These are phyloP conservation scores for Aspergillus tanneri DNA, from an alignment of 2,329 filamentous ascomycete species.

Conservation along the genomic window DNA sequence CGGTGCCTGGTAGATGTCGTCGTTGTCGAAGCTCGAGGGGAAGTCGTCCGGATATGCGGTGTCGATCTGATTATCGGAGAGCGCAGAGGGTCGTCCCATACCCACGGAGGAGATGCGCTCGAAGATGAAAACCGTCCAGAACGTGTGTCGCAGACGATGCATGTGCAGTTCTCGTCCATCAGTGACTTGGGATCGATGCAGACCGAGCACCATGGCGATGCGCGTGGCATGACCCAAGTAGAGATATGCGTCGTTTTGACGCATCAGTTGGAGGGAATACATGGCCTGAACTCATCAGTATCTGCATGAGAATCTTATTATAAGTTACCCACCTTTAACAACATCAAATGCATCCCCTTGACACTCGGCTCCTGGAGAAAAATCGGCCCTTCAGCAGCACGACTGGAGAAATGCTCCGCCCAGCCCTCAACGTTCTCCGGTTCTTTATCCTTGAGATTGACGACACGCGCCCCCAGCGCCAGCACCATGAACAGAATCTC, in stretches of 20 bases:
- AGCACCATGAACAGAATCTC: slow-evolving; percentile 18
- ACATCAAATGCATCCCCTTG: slow-evolving; percentile 11
- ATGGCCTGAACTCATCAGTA: slow-evolving; percentile 9
- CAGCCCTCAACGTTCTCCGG: slow-evolving; percentile 12
- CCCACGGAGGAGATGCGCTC: slow-evolving; percentile 15
- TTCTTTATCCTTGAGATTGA: slow-evolving; percentile 8
- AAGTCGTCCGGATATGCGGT: slow-evolving; percentile 15
- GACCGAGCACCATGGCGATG: slow-evolving; percentile 13
- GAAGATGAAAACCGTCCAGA: slow-evolving; percentile 15
- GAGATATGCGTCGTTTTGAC: slow-evolving; percentile 19
- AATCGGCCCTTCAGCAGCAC: slow-evolving; percentile 10
- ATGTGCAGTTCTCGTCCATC: slow-evolving; percentile 10
- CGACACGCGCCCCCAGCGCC: slow-evolving; percentile 13
- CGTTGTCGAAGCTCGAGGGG: neutral
- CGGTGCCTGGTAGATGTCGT: slow-evolving; percentile 1
- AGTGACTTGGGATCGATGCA: slow-evolving; percentile 17
- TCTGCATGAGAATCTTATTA: neutral
- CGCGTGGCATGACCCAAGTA: slow-evolving; percentile 17
- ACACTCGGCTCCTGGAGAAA: slow-evolving; percentile 16
- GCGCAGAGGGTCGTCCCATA: slow-evolving; percentile 14
- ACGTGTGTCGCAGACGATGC: slow-evolving; percentile 14
- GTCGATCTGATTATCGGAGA: slow-evolving; percentile 17
- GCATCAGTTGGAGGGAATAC: slow-evolving; percentile 18
- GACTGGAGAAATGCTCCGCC: slow-evolving; percentile 15
- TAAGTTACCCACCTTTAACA: slow-evolving; percentile 11